Evolutionary conservation across 192 early-diverging fungal genomes (phyloP).

Genomic region (Ambispora gerdemannii): DNA sequence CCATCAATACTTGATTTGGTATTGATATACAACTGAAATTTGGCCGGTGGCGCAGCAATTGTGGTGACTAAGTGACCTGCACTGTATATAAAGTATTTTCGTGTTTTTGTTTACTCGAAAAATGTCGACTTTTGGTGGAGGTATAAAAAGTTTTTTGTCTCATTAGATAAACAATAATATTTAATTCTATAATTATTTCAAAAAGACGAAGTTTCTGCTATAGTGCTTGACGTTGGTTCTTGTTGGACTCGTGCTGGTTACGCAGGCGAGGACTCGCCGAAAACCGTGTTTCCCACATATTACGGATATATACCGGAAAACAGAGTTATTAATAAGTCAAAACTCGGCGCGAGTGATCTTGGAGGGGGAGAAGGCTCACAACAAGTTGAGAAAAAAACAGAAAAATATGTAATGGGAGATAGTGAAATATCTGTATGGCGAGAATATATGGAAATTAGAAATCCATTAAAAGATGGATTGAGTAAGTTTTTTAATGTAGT

Average conservation of each 20-base stretch:
- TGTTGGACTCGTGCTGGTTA: constrained; percentile 87
- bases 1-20: too few species aligned
- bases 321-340: constrained; percentile 35
- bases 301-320: constrained; percentile 55
- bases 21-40: too few species aligned
- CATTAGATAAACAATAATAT: background rate
- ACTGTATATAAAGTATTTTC: too few species aligned
- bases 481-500: constrained; percentile 42
- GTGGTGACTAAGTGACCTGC: too few species aligned
- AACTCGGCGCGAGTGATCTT: constrained; percentile 35
- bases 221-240: constrained; percentile 92
- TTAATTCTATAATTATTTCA: background rate
- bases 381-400: constrained; percentile 32
- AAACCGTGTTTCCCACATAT: constrained; percentile 78
- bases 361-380: constrained; percentile 23
- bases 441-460: constrained; percentile 74
- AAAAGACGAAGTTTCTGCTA: constrained; percentile 87
- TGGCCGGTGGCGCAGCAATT: too few species aligned
- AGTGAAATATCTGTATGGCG: constrained; percentile 68
- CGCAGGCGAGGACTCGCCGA: constrained; percentile 95
- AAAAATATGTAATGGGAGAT: constrained; percentile 70
- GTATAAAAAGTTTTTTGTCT: background rate
- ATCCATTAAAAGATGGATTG: constrained; percentile 84
- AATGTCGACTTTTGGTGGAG: background rate
- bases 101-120: too few species aligned